A percentile compares a stretch with the other conserved stretches of the same genome.
Conservation (phyloP, 148 eudicot genomes). For the Rheum nobile region DNA sequence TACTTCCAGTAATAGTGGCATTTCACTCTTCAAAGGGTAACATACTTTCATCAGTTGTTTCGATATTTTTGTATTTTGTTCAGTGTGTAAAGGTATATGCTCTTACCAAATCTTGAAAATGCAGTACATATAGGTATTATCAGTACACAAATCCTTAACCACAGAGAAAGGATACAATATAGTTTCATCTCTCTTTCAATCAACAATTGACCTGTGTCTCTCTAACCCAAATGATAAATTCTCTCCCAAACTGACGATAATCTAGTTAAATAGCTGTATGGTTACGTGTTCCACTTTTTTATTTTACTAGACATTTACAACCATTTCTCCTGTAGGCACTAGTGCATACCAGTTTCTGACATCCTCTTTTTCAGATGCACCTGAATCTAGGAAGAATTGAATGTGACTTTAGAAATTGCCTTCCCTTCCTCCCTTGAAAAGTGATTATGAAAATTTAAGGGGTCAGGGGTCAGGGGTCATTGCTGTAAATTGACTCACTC, state of each 20-base stretch:
- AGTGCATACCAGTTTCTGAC: neutral
- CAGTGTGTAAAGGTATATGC: neutral
- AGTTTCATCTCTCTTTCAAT: neutral
- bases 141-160: neutral
- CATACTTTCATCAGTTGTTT: neutral
- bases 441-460: neutral
- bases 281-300: neutral
- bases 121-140: neutral
- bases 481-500: neutral
- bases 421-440: neutral
- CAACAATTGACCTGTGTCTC: neutral
- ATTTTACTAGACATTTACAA: neutral
- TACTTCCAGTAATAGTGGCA: slow-evolving; percentile 35
- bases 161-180: neutral
- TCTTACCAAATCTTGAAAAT: neutral
- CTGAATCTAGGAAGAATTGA: neutral
- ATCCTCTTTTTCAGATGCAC: neutral
- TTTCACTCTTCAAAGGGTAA: slow-evolving; percentile 69
- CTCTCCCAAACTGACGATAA: neutral
- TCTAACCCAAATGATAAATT: neutral
- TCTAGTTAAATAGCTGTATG: neutral
- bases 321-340: no score
- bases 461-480: neutral
- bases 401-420: neutral
- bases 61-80: neutral